A percentile compares a stretch with the other conserved stretches of the same genome.
Conservation (phyloP, 2,329 filamentous ascomycete species). For the Hysterium pulicare region DNA sequence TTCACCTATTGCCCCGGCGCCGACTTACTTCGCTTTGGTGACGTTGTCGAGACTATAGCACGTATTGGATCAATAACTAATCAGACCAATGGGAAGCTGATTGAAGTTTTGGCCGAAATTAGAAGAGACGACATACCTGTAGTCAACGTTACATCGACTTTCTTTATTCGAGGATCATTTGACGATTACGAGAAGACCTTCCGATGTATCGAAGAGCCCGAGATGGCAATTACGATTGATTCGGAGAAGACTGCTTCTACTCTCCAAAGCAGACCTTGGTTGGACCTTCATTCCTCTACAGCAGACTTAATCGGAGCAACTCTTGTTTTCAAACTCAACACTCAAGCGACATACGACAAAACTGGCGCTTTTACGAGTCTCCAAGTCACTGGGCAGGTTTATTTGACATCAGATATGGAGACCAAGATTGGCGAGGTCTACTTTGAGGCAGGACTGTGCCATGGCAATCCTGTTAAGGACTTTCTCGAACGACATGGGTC, state of each 20-base stretch:
- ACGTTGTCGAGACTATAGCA: conserved; percentile 8
- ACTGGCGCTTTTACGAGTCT: conserved; percentile 7
- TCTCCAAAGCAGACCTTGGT: conserved; percentile 12
- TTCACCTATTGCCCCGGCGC: conserved; percentile 9
- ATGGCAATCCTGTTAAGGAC: conserved; percentile 21
- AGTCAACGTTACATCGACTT: conserved; percentile 15
- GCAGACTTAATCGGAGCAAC: conserved; percentile 10
- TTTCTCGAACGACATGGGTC: conserved; percentile 20
- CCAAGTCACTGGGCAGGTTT: conserved; percentile 10
- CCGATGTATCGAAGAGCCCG: conserved; percentile 8
- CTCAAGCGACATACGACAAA: conserved; percentile 7
- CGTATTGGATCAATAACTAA: conserved; percentile 9
- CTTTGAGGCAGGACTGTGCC: conserved; percentile 8
- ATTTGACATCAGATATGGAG: conserved; percentile 3
- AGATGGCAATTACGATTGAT: conserved; percentile 7
- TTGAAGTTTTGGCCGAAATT: conserved; percentile 14
- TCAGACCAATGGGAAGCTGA: conserved; percentile 10
- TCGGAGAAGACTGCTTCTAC: conserved; percentile 7
- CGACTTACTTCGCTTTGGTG: conserved; percentile 10
- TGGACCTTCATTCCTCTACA: conserved; percentile 7
- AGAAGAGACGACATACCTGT: conserved; percentile 10
- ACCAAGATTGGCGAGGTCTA: conserved; percentile 10
- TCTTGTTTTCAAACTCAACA: conserved; percentile 12
- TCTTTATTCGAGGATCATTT: conserved; percentile 14
- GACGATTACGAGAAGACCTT: conserved; percentile 12